Base-by-base conservation (phyloP, 1,284 basidiomycete genomes). In the Tausonia pullulans region DNA sequence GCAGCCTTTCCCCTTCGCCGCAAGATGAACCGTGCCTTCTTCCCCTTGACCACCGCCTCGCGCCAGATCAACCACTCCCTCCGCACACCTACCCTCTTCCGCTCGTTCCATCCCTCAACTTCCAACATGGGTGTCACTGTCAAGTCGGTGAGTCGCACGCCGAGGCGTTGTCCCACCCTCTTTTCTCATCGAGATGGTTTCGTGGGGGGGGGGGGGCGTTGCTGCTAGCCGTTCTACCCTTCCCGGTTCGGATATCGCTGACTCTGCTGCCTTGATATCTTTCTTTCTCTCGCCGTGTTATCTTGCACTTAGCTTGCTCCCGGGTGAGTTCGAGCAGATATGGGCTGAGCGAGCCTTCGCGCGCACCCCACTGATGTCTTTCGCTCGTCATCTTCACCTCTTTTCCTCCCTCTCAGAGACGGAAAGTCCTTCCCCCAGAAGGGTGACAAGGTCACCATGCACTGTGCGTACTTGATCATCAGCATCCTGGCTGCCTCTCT, bases 381-480 rank as follows among this genome's bases (percentile, higher is more conserved):
- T 49, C 14, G 39, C 5, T 50, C 10, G 40, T 11, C 51, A 56
- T 46, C 52, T 63, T 40, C 50, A 41, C 16, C 45, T 16, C 45
- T 52, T 63, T 14, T n/a, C 68, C 72, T 78, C 70, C 61, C 72
- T 55, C 65, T 73, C 68, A 76, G 77, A 67, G 76, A 78, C 70
- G 75, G 76, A 3, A 40, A n/a, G 40, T 45, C 3, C 49, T 64
- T 59, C 40, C 56, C 50, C 57, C 53, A 45, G 41, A n/a, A 27
- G 40, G 66, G 70, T 46, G 71, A 75, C 71, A 71, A 68, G 58
- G 75, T 75, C 63, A 65, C 69, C 71, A 76, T 77, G 68, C 76
- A 77, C 73, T 78, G 27, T 27, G 27, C 27, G 27, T 27, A 27
- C 27, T 27, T 27, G 2, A 1, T 27, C 27, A 27, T 27, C 27